Evolutionary conservation across 257 asterid genomes (phyloP).

Genomic region (Apocynum venetum): DNA sequence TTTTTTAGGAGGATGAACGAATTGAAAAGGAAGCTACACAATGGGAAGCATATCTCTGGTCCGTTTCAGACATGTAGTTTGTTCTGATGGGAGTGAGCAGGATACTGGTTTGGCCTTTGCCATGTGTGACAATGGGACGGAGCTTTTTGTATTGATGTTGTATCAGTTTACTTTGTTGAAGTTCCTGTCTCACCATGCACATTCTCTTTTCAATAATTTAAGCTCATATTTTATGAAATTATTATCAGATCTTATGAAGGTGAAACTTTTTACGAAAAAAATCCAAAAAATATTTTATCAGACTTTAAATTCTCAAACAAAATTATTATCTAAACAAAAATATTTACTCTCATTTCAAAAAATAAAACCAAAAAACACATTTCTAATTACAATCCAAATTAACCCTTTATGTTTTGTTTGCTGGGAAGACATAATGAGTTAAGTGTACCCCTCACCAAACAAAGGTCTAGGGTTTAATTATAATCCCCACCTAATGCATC

Average conservation of each 20-base stretch:
- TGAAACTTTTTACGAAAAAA: not conserved
- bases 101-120: not conserved
- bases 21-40: constrained; percentile 66
- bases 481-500: too few species aligned
- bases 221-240: not conserved
- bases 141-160: not conserved
- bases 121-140: too few species aligned
- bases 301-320: too few species aligned
- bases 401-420: too few species aligned
- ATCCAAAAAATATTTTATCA: too few species aligned
- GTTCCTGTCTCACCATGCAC: not conserved
- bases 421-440: too few species aligned
- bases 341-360: too few species aligned
- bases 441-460: too few species aligned
- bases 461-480: too few species aligned
- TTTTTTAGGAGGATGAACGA: constrained; percentile 51
- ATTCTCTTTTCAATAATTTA: not conserved
- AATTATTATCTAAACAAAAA: too few species aligned
- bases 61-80: constrained; percentile 72
- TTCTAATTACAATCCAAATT: too few species aligned
- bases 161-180: not conserved
- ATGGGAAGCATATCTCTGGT: constrained; percentile 78
- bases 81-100: not conserved
- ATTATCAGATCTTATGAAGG: not conserved
- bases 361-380: too few species aligned